Base-by-base conservation (phyloP, 169 alveolate species). In the Cryptosporidium ubiquitum region DNA sequence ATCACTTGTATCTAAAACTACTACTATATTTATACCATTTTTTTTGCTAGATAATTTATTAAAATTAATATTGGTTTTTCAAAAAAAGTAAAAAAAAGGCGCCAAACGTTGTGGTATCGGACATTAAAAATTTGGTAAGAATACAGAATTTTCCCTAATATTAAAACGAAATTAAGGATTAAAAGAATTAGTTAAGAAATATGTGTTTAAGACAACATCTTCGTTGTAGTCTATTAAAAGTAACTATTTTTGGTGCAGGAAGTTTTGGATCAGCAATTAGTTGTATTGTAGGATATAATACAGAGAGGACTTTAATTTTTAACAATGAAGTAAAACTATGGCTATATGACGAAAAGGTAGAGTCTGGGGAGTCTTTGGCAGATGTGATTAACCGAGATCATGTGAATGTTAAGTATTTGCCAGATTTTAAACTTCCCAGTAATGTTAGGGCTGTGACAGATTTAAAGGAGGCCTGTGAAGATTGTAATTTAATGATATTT, bases 361-460 rank as follows among this genome's bases (percentile, higher is more conserved):
- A 93, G 33, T 95, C 95, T 44, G 96, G 97, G 26, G 94, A 93
- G 84, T 92, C 93, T 60, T 89, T 96, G 68, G 94, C 96, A 33
- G 96, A 94, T 64, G 92, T 95, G 86, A 95, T 96, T 40, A 96
- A 96, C 93, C 93, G 86, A 68, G 92, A 89, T 68, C 97, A 95
- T 68, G 98, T 95, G 74, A 96, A 96, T 86, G 92, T 73, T 49
- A 95, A 95, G 93, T 96, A 96, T 84, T 94, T 96, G 52, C 97
- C 97, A 5, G 97, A 96, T 5, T 86, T 93, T 86, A 93, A 92
- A 68, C 91, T 96, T 39, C 98, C 98, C n/a, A 86, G 86, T 40
- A 96, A 96, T 91, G 70, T 96, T 3, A 85, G 93, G 5, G 98
- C 97, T 20, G 93, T 93, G 20, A 95, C 98, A 1, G 96, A 95